Base-by-base conservation (phyloP, 331 rosid species). In the Quercus lobata region DNA sequence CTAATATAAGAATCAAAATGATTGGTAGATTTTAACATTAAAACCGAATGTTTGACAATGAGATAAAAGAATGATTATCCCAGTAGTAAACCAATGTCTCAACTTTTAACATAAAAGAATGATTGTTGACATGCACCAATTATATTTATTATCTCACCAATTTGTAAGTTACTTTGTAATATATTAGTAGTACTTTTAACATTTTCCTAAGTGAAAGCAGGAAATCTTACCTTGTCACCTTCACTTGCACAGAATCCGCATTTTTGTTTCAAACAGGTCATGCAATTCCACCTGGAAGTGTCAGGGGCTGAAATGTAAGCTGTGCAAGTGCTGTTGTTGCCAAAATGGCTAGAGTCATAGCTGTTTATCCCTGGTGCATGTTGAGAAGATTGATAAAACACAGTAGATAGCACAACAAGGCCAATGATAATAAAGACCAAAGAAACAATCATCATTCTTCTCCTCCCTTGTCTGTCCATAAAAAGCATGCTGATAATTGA, bases 391-490 rank as follows among this genome's bases (percentile, higher is more conserved):
- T 83, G 72, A 74, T 7, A 85, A 80, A 93, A 91, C 10, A 85
- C 86, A 2, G 21, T 80, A 9, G 91, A 84, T 32, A 92, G 76
- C 16, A 83, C 81, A 14, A 85, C 22, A 7, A 93, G 95, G 85
- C 95, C 88, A 35, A 35, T 19, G 15, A 93, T 89, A 81, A 93
- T 93, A 3, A 90, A 92, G 0, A 89, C 24, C 83, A 89, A 77
- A 2, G 98, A 93, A 44, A 90, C 24, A 30, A 93, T 71, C 97
- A 90, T 86, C 49, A 93, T 69, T 78, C 75, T 89, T 73, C 94
- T 84, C 86, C 98, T 85, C n/a, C 98, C 98, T 7, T 83, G 89
- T 69, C 89, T 84, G 49, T 93, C 98, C 3, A 93, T 88, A 17
- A 81, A 74, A 7, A 79, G 22, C 97, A 91, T 91, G 77, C 89